Evolutionary conservation across 2,329 filamentous ascomycete species (phyloP).

Genomic region (Colletotrichum magnum): DNA sequence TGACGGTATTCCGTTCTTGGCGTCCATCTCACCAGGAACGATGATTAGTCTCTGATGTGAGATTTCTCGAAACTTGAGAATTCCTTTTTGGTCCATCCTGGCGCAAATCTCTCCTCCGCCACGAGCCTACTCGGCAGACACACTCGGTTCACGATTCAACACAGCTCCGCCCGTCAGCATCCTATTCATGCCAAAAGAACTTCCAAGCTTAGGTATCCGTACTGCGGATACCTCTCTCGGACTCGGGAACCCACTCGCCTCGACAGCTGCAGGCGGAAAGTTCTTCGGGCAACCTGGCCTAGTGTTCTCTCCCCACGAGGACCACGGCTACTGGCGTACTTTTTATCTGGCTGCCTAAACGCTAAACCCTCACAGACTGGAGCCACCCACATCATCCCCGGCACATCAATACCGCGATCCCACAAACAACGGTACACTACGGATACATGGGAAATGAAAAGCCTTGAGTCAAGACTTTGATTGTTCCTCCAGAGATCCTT

Average conservation of each 20-base stretch:
- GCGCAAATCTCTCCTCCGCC: slow-evolving; percentile 5
- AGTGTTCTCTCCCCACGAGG: background rate
- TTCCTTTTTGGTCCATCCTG: slow-evolving; percentile 8
- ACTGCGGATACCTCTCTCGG: no score
- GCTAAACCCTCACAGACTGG: slow-evolving; percentile 25
- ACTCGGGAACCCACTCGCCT: no score
- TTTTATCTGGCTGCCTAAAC: slow-evolving; percentile 39
- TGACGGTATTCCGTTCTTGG: slow-evolving; percentile 10
- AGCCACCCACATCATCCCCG: slow-evolving; percentile 28
- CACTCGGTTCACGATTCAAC: background rate
- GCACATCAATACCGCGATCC: background rate
- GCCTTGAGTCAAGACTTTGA: slow-evolving; percentile 2
- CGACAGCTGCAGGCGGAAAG: no score
- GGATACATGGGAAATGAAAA: background rate
- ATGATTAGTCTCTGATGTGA: background rate
- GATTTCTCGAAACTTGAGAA: slow-evolving; percentile 7
- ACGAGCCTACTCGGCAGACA: background rate
- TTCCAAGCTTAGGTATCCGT: background rate
- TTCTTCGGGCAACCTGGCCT: background rate
- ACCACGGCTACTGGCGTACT: slow-evolving; percentile 13
- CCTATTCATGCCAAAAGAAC: background rate
- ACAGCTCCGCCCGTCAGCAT: slow-evolving; percentile 2
- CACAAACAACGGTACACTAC: slow-evolving; percentile 2
- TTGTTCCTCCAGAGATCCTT: background rate
- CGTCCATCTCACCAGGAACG: background rate